These are phyloP conservation scores for Boletus pseudopeckii DNA, from an alignment of 768 basidiomycete genomes.

Conservation along the genomic window DNA sequence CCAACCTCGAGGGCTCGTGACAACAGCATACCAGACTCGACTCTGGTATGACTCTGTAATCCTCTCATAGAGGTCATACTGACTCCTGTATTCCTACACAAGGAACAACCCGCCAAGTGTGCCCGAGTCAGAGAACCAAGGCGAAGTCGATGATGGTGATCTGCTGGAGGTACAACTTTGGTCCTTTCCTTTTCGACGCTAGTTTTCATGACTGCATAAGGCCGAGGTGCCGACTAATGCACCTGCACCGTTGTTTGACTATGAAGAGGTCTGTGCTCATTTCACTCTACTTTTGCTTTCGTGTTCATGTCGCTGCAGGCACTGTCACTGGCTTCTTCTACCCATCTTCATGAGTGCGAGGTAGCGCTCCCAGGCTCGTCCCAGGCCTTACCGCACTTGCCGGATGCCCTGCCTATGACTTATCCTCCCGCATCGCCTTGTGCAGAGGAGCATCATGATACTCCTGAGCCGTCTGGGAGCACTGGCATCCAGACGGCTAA, in stretches of 20 bases:
- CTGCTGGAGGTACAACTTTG: background rate
- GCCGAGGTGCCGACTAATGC: background rate
- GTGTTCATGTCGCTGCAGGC: background rate
- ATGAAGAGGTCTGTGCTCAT: background rate
- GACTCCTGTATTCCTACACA: background rate
- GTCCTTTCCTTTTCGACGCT: background rate
- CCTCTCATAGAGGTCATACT: background rate
- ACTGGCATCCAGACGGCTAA: too few species aligned
- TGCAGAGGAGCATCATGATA: too few species aligned
- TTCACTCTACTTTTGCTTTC: background rate
- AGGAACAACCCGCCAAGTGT: background rate
- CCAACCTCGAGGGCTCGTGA: too few species aligned
- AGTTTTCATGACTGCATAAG: background rate
- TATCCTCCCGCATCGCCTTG: background rate
- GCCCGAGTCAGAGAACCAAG: background rate
- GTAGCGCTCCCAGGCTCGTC: background rate
- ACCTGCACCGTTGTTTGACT: background rate
- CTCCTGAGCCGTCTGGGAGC: background rate
- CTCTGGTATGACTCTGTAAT: background rate
- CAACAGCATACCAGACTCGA: background rate
- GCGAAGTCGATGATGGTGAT: background rate
- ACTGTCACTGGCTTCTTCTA: background rate
- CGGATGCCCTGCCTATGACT: too few species aligned
- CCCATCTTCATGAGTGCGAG: background rate
- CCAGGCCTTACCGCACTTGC: background rate